A percentile compares a stretch with the other conserved stretches of the same genome.
These are phyloP conservation scores for Tricholoma hemisulphureum DNA, from an alignment of 768 basidiomycete genomes.

Conservation along the genomic window DNA sequence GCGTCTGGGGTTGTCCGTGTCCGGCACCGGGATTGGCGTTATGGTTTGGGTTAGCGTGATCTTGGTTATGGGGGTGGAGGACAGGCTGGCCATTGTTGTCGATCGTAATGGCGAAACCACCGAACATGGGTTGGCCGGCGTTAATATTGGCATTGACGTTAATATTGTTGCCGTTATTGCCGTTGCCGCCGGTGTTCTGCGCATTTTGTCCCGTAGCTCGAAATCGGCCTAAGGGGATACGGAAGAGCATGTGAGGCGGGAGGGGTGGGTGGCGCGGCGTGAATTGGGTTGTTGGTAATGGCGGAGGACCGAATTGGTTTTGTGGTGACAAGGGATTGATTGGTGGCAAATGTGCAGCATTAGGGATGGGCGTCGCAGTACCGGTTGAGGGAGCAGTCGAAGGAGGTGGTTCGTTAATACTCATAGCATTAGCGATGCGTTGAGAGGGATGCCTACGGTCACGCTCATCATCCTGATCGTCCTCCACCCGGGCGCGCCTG, in stretches of 20 bases:
- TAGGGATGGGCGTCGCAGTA: slow-evolving; percentile 5
- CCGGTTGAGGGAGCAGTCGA: slow-evolving; percentile 19
- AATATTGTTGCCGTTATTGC: not conserved
- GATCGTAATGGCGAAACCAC: slow-evolving; percentile 22
- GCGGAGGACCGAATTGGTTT: not conserved
- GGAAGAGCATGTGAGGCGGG: not conserved
- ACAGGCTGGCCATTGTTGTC: slow-evolving; percentile 16
- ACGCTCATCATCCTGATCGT: slow-evolving; percentile 59
- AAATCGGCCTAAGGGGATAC: slow-evolving; percentile 1
- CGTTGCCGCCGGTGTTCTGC: not conserved
- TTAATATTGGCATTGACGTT: not conserved
- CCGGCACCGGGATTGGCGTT: slow-evolving; percentile 6
- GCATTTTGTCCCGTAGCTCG: not conserved
- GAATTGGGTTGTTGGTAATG: not conserved
- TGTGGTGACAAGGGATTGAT: not conserved
- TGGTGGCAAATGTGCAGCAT: slow-evolving; percentile 1
- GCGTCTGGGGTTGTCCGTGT: not conserved
- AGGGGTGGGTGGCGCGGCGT: slow-evolving; percentile 1
- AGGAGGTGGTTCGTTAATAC: slow-evolving; percentile 12
- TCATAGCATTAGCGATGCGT: slow-evolving; percentile 35
- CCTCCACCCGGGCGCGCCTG: slow-evolving; percentile 58
- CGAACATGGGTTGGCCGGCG: slow-evolving; percentile 2
- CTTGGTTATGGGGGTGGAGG: slow-evolving; percentile 6
- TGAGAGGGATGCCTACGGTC: slow-evolving; percentile 67
- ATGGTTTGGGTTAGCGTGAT: not conserved